Evolutionary conservation across 2,329 filamentous ascomycete species (phyloP).

Genomic region (Thielaviopsis cerberus): DNA sequence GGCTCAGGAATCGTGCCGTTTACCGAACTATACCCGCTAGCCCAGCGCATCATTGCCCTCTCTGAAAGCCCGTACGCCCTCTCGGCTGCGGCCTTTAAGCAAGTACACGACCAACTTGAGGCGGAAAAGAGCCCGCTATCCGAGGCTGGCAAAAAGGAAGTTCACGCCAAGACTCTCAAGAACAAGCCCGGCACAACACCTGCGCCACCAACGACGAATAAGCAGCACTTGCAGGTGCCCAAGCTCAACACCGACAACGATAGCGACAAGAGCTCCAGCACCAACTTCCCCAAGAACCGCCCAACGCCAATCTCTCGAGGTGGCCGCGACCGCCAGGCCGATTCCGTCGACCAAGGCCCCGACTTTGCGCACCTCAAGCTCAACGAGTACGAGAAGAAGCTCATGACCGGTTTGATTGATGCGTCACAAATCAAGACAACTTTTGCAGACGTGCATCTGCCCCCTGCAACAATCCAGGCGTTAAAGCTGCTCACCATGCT

Average conservation of each 20-base stretch:
- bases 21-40: conserved; percentile 10
- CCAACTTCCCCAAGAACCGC: background rate
- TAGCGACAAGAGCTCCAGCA: background rate
- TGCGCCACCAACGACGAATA: background rate
- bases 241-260: background rate
- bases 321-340: conserved; percentile 1
- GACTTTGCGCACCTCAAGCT: conserved; percentile 22
- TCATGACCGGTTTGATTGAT: conserved; percentile 67
- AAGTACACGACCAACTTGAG: conserved; percentile 5
- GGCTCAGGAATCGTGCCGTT: conserved; percentile 17
- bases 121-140: conserved; percentile 2
- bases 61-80: conserved; percentile 7
- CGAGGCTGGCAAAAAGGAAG: conserved; percentile 9
- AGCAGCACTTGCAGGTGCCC: conserved; percentile 3
- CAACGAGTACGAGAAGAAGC: conserved; percentile 63
- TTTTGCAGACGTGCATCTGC: conserved; percentile 72
- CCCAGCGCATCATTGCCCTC: conserved; percentile 7
- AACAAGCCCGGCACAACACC: background rate
- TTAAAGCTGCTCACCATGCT: conserved; percentile 78
- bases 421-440: conserved; percentile 67
- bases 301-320: conserved; percentile 5
- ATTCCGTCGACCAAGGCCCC: background rate
- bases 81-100: conserved; percentile 1
- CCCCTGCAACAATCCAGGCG: conserved; percentile 65
- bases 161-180: background rate